Evolutionary conservation across 2,329 filamentous ascomycete genomes (phyloP).

Genomic region (Metarhizium anisopliae): DNA sequence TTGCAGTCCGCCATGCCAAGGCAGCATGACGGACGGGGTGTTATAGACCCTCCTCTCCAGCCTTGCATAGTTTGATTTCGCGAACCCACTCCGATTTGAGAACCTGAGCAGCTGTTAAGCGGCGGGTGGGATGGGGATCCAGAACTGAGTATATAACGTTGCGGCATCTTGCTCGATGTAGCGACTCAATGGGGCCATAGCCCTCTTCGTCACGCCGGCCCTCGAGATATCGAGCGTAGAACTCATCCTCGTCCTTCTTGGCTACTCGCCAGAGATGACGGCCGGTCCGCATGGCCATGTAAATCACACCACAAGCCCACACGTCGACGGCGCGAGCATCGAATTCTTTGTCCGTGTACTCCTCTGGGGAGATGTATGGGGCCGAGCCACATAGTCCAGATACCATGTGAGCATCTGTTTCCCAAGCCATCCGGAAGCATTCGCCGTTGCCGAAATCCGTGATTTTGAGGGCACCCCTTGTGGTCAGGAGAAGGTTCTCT

Average conservation of each 20-base stretch:
- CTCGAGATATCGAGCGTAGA: constrained; percentile 89
- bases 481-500: constrained; percentile 90
- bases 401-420: constrained; percentile 96
- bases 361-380: constrained; percentile 94
- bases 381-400: constrained; percentile 93
- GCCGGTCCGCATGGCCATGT: constrained; percentile 98
- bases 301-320: constrained; percentile 97
- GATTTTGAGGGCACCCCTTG: constrained; percentile 88
- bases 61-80: constrained; percentile 94
- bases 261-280: constrained; percentile 95
- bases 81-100: constrained; percentile 98
- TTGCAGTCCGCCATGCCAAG: constrained; percentile 19
- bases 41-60: constrained; percentile 89
- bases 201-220: constrained; percentile 90
- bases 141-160: constrained; percentile 99
- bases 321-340: constrained; percentile 96
- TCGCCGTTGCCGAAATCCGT: constrained; percentile 98
- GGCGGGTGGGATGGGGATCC: constrained; percentile 84
- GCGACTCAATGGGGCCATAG: constrained; percentile 89
- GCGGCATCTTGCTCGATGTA: constrained; percentile 88
- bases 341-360: constrained; percentile 92
- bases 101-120: constrained; percentile 92
- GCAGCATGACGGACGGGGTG: constrained; percentile 18
- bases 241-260: constrained; percentile 94
- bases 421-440: constrained; percentile 99